Evolutionary conservation across 768 basidiomycete species (phyloP), one percentile per base, ranked within the genome.

Genomic region (Lentinula detonsa): DNA sequence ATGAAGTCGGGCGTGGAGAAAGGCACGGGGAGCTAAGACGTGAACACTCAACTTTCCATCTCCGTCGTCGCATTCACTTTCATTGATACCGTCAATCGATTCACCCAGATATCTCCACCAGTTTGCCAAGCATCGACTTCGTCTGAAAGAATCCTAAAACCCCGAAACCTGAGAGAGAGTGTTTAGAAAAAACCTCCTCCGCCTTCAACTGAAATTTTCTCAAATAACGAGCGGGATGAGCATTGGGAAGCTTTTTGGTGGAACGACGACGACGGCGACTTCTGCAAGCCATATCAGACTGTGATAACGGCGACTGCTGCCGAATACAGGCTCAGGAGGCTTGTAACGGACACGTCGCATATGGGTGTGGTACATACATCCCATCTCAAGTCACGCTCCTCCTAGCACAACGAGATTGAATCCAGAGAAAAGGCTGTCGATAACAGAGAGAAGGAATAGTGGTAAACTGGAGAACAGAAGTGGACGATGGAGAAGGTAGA

Each of bases 401-500:
- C 95, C 95, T 1, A 90, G 85, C 51, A 91, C 85, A 2, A 86
- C 88, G 0, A 81, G 82, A 2, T 76, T 93, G 86, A 85, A 72
- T 90, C 93, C 62, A 92, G 95, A 76, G 91, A 90, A 73, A 78
- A 81, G 60, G 82, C 84, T 18, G 87, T 90, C 43, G 90, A 92
- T 72, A 87, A 88, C 59, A 78, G 82, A 53, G 93, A 94, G 72
- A 74, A 76, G 2, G 88, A 74, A 76, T 16, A 73, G 84, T 67
- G 85, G 84, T 16, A 40, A 43, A 35, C 31, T 39, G 11, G 40
- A 74, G 69, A 23, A 28, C 54, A 40, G 34, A 52, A 57, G 83
- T 98, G 96, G 97, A 84, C 78, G 15, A 75, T 93, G 68, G 87
- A 90, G 62, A 87, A 89, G 71, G 86, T 98, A 59, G 90, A 89